Base-by-base conservation (phyloP, 176 grass and related monocot species). In the Raddia distichophylla region DNA sequence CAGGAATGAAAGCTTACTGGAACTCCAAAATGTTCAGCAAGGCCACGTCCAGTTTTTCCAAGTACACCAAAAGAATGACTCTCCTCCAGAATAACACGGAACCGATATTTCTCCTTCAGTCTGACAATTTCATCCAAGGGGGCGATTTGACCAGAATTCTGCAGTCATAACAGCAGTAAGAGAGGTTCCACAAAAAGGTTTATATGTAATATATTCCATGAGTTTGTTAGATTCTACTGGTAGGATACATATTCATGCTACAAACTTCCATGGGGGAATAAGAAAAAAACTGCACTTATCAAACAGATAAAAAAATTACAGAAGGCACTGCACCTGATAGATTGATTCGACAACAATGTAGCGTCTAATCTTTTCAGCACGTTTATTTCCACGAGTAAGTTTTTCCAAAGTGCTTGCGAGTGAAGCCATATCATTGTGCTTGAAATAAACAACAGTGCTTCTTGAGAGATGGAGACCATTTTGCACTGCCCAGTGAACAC, bases 351-450 rank as follows among this genome's bases (percentile, higher is more conserved):
- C 90, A 86, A 98, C 95, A 78, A 98, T 98, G 82, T 98, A 98
- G n/a, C 95, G 92, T n/a, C 92, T 85, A 49, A 94, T 86, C 60
- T 91, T 93, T 88, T 94, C 92, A 10, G 92, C 81, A 18, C 81
- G 85, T 74, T 98, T 98, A 64, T 94, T 98, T 83, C 88, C 77
- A 52, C 32, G 82, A 69, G 90, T 94, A 77, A 93, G 77, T 81
- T 94, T 92, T 83, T 98, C 95, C 78, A 98, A 82, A 75, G 83
- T 91, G 65, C 71, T 89, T 71, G 89, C 90, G 10, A 98, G 88
- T 81, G 95, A 94, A 75, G 88, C 80, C 88, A 98, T 94, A 83
- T 98, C 95, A 87, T 98, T 98, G 81, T 98, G 95, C 78, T 98
- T 98, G 84, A 98, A 98, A 92, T 98, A 94, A 74, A 91, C 86